Conservation (phyloP, 2,329 filamentous ascomycete genomes). For the Pestalotiopsis sp. region DNA sequence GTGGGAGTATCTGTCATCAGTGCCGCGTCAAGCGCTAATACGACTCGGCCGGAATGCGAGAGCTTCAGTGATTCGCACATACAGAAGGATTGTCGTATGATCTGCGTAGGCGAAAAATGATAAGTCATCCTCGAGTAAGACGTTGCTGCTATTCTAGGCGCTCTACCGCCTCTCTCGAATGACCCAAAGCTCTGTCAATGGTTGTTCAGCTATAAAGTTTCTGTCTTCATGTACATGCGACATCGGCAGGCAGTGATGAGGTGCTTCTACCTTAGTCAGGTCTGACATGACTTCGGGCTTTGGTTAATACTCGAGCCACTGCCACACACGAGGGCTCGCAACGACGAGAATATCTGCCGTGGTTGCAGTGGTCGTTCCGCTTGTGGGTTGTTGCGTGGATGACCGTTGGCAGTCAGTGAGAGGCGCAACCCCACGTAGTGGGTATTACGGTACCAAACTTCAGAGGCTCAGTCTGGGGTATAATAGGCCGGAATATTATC, state of each 20-base stretch:
- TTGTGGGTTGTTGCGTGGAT: not conserved
- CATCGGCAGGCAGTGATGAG: not conserved
- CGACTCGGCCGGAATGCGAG: not conserved
- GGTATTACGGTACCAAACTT: not conserved
- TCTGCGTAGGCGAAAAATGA: not conserved
- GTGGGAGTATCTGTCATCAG: not conserved
- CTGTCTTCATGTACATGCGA: not conserved
- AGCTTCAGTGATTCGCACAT: not conserved
- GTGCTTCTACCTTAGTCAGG: not conserved
- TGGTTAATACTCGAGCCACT: not conserved
- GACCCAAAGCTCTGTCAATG: not conserved
- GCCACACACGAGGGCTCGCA: not conserved
- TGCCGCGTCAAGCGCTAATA: constrained; percentile 3
- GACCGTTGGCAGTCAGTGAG: not conserved
- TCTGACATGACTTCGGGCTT: not conserved
- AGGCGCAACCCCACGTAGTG: not conserved
- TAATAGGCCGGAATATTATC: constrained; percentile 5
- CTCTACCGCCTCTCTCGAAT: not conserved
- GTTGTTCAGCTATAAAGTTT: not conserved
- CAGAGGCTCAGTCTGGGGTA: not conserved
- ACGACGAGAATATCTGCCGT: not conserved
- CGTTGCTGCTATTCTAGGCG: not conserved
- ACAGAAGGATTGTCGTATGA: not conserved
- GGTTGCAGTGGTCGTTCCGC: not conserved
- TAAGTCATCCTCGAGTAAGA: not conserved